A percentile compares a stretch with the other conserved stretches of the same genome.
phyloP scores from a whole-genome alignment of 1,284 basidiomycete species.

The Exobasidium cylindrosporum region DNA sequence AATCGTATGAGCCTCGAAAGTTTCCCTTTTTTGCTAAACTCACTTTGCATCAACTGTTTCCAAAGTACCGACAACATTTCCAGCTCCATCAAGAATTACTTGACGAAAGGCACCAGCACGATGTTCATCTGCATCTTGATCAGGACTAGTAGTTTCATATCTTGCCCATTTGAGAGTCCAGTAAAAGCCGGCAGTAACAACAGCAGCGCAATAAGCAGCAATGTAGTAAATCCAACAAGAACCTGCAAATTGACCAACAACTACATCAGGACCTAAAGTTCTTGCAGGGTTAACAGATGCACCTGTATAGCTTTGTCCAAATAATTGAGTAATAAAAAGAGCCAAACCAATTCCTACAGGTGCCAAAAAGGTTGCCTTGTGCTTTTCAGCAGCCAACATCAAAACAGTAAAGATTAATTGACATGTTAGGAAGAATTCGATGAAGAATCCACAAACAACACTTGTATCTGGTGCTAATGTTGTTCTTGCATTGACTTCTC shows the following conservation, averaged over 20 bases:
- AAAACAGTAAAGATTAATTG: slow-evolving; percentile 34
- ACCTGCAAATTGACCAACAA: slow-evolving; percentile 24
- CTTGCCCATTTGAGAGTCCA: slow-evolving; percentile 25
- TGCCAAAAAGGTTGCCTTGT: slow-evolving; percentile 68
- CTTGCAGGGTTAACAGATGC: slow-evolving; percentile 44
- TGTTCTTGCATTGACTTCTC: slow-evolving; percentile 19
- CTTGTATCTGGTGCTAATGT: slow-evolving; percentile 15
- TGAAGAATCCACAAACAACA: slow-evolving; percentile 31
- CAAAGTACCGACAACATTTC: slow-evolving; percentile 31
- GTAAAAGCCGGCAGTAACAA: slow-evolving; percentile 36
- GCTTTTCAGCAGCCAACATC: slow-evolving; percentile 57
- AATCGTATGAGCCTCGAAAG: not conserved
- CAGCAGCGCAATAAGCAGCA: slow-evolving; percentile 31
- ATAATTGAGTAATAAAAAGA: slow-evolving; percentile 24
- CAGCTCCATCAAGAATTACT: slow-evolving; percentile 30
- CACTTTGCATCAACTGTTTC: slow-evolving; percentile 19
- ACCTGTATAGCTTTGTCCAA: slow-evolving; percentile 38
- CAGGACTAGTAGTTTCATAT: slow-evolving; percentile 37
- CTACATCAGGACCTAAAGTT: slow-evolving; percentile 35
- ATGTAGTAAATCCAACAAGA: slow-evolving; percentile 41
- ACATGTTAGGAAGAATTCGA: slow-evolving; percentile 24
- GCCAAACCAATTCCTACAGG: slow-evolving; percentile 65
- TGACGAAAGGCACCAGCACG: slow-evolving; percentile 13
- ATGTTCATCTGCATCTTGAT: slow-evolving; percentile 35
- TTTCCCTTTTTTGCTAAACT: not conserved